Evolutionary conservation across 768 basidiomycete species (phyloP).

Genomic region (Agrocybe chaxingu): DNA sequence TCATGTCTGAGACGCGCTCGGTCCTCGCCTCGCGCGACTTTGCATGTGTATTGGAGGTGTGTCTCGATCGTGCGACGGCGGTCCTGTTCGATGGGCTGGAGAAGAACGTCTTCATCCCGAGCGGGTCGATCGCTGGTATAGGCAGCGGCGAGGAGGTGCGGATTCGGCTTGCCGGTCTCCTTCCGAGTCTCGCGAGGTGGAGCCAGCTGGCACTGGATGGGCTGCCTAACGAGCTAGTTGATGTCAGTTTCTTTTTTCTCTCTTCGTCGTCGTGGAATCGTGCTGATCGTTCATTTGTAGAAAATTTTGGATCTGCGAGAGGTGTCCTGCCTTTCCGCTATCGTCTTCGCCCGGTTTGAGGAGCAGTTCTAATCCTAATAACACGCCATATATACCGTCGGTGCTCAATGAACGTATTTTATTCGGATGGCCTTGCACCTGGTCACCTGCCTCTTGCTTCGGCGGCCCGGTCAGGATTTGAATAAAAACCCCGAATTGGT

Average conservation of each 20-base stretch:
- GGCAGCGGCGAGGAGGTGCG: conserved; percentile 37
- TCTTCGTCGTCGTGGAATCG: neutral
- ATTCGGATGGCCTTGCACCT: no score
- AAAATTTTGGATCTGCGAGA: conserved; percentile 61
- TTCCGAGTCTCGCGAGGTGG: conserved; percentile 82
- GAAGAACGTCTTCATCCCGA: conserved; percentile 51
- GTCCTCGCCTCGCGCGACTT: conserved; percentile 71
- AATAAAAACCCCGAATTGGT: no score
- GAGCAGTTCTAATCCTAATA: conserved; percentile 28
- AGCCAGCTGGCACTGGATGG: conserved; percentile 63
- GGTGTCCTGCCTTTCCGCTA: conserved; percentile 65
- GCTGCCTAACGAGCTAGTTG: conserved; percentile 77
- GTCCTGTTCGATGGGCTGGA: conserved; percentile 64
- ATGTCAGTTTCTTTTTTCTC: conserved; percentile 49
- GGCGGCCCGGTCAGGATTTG: no score
- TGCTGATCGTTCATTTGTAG: conserved; percentile 30
- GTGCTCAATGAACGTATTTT: no score
- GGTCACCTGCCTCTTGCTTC: no score
- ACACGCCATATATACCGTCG: no score
- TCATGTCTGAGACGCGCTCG: conserved; percentile 67
- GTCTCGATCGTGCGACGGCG: conserved; percentile 66
- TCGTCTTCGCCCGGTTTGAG: conserved; percentile 69
- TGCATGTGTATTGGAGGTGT: conserved; percentile 63
- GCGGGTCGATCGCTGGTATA: conserved; percentile 7
- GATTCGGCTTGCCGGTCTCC: conserved; percentile 71